phyloP scores from a whole-genome alignment of 768 basidiomycete genomes.

The Russula abietina region DNA sequence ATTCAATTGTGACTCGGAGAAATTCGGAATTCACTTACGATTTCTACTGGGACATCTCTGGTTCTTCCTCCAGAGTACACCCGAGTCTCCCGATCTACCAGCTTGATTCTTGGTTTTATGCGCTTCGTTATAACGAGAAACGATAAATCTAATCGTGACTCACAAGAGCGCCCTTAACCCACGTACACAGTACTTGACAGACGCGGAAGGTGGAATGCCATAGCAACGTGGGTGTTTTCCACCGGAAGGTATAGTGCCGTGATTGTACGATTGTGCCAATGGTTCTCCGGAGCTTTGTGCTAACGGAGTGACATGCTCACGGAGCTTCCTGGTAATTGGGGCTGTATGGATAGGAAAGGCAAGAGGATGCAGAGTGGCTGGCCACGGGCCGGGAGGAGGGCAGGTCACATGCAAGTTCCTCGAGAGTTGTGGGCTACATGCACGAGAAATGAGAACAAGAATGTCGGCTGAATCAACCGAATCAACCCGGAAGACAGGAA shows the following conservation, averaged over 20 bases:
- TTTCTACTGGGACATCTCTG: too few species aligned
- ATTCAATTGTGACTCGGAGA: too few species aligned
- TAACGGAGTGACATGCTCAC: not conserved
- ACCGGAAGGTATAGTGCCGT: conserved; percentile 6
- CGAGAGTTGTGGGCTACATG: not conserved
- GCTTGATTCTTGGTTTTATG: too few species aligned
- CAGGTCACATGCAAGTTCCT: conserved; percentile 6
- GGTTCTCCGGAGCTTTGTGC: conserved; percentile 14
- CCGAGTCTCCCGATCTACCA: too few species aligned
- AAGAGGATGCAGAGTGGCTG: not conserved
- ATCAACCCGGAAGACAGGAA: conserved; percentile 10
- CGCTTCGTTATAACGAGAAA: too few species aligned
- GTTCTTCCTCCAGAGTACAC: too few species aligned
- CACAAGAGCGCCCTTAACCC: not conserved
- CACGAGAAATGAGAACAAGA: conserved; percentile 11
- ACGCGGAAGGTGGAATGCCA: not conserved
- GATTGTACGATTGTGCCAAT: conserved; percentile 1
- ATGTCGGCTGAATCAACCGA: conserved; percentile 1
- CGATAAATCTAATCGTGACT: too few species aligned
- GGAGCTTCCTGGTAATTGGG: conserved; percentile 1
- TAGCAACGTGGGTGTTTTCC: not conserved
- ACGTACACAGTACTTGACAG: too few species aligned
- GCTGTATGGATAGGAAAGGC: not conserved
- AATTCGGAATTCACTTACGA: too few species aligned
- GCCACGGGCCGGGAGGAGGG: not conserved